These are phyloP conservation scores for Grosmannia serpens DNA, from an alignment of 2,329 filamentous ascomycete genomes.

Conservation along the genomic window DNA sequence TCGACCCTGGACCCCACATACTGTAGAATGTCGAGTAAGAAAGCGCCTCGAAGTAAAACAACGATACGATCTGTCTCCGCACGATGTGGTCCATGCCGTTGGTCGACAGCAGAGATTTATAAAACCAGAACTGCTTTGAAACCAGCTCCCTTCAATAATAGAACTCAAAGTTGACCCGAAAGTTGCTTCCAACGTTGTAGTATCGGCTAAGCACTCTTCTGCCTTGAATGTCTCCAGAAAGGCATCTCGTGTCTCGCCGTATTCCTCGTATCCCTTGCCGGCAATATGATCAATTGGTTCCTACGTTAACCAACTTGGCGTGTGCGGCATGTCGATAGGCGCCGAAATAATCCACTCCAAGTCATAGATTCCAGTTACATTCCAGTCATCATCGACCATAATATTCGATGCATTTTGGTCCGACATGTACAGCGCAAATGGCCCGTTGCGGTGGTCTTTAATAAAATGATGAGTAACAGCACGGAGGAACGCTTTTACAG, in stretches of 20 bases:
- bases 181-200: not conserved
- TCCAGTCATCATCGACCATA: slow-evolving; percentile 21
- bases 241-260: slow-evolving; percentile 4
- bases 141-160: not conserved
- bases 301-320: slow-evolving; percentile 20
- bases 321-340: slow-evolving; percentile 16
- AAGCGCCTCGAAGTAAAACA: not conserved
- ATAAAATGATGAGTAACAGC: slow-evolving; percentile 2
- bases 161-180: not conserved
- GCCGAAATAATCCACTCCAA: slow-evolving; percentile 20
- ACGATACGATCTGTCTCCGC: not conserved
- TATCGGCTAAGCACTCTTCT: not conserved
- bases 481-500: not conserved
- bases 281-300: slow-evolving; percentile 6
- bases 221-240: slow-evolving; percentile 9
- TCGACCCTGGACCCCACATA: not conserved
- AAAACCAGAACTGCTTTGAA: not conserved
- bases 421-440: slow-evolving; percentile 17
- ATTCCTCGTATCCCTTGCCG: slow-evolving; percentile 4
- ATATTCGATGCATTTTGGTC: slow-evolving; percentile 20
- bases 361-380: slow-evolving; percentile 19
- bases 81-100: not conserved
- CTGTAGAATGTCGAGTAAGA: not conserved
- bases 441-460: slow-evolving; percentile 9
- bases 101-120: not conserved